Percentiles rank a stretch among this genome's conserved stretches.
Conservation (phyloP, 805 yeast species). For the Jamesozyma jinghongensis region DNA sequence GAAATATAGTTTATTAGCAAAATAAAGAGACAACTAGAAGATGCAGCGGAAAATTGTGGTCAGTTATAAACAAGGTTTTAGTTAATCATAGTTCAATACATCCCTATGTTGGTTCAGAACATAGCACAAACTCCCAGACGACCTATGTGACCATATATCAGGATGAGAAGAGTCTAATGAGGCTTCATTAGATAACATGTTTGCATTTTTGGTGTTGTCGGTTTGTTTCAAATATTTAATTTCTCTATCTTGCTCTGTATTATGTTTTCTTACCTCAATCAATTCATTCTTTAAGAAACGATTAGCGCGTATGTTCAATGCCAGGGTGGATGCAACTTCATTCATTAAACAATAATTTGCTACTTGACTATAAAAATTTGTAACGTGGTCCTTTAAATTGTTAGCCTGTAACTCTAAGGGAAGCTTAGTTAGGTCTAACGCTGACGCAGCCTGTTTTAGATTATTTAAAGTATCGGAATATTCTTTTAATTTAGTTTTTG, state of each 20-base stretch:
- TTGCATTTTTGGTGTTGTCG: not conserved
- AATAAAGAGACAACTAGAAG: no score
- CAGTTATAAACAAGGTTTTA: no score
- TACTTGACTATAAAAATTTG: slow-evolving; percentile 1
- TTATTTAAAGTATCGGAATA: slow-evolving; percentile 3
- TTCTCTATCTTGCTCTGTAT: not conserved
- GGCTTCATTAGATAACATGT: no score
- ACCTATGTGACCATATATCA: no score
- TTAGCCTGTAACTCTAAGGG: slow-evolving; percentile 1
- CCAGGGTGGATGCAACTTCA: not conserved
- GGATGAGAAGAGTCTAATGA: no score
- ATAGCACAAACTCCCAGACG: no score
- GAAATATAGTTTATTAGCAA: no score
- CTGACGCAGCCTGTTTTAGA: not conserved
- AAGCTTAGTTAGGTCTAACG: not conserved
- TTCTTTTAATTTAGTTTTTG: not conserved
- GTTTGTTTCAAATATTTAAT: not conserved
- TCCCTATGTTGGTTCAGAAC: no score
- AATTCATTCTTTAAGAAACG: slow-evolving; percentile 3
- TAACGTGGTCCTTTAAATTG: not conserved
- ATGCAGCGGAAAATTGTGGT: no score
- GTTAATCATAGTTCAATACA: no score
- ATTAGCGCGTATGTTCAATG: slow-evolving; percentile 1
- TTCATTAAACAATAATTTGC: not conserved
- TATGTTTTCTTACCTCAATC: not conserved